Percentiles rank a stretch among this genome's conserved stretches.
Evolutionary conservation across 352 stramenopile species (phyloP).

Genomic region (Pythium pectinolyticum): DNA sequence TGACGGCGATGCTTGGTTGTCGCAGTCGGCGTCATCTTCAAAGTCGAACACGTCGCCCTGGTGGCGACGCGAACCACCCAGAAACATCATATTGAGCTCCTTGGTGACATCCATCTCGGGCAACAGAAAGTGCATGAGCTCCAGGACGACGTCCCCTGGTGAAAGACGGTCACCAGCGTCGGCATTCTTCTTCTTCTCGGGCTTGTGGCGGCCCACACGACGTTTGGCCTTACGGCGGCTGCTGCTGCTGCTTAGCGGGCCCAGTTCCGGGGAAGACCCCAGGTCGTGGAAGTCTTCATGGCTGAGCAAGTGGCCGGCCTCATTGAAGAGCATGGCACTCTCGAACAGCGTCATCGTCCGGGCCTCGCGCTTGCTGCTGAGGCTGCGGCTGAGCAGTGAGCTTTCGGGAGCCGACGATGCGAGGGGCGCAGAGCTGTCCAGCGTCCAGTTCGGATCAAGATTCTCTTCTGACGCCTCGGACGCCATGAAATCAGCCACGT

Average conservation of each 20-base stretch:
- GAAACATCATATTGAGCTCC: conserved; percentile 72
- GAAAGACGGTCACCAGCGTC: conserved; percentile 38
- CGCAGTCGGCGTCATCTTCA: conserved; percentile 51
- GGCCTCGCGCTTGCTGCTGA: conserved; percentile 42
- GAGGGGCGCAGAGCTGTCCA: conserved; percentile 22
- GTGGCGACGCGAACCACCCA: conserved; percentile 42
- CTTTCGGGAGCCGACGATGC: conserved; percentile 50
- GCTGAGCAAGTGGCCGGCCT: conserved; percentile 64
- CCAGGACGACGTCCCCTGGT: conserved; percentile 66
- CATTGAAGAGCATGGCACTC: conserved; percentile 75
- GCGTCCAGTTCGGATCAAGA: conserved; percentile 31
- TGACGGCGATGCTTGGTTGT: conserved; percentile 21
- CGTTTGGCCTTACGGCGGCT: conserved; percentile 59
- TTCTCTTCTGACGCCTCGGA: conserved; percentile 37
- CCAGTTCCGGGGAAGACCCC: conserved; percentile 50
- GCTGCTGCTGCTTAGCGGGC: conserved; percentile 32
- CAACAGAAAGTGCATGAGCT: conserved; percentile 72
- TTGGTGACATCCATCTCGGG: conserved; percentile 74
- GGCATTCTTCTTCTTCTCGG: conserved; percentile 43
- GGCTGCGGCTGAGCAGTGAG: conserved; percentile 29
- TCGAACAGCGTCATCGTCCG: conserved; percentile 81
- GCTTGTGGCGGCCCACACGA: conserved; percentile 56
- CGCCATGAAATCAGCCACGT: conserved; percentile 8
- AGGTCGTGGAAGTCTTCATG: conserved; percentile 74
- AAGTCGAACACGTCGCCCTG: conserved; percentile 72